Evolutionary conservation across 179 eudicot species (phyloP), one percentile per base, ranked within the genome.

Genomic region (Gypsophila paniculata): DNA sequence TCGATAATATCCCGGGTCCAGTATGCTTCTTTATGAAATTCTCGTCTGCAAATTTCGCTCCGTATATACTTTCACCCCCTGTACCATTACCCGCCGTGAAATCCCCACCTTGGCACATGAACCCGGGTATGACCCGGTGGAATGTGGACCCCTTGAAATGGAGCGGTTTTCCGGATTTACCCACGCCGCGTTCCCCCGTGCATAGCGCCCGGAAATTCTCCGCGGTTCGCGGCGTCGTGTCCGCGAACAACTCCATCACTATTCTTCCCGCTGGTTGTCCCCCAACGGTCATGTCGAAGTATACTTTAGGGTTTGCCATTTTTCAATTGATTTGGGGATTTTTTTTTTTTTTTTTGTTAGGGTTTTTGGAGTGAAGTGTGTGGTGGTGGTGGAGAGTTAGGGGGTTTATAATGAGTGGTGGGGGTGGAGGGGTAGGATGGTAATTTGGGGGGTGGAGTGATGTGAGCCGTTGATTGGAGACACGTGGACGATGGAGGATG

Each of bases 71-170:
- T 67, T 91, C 97, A 2, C 97, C 97, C 0, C 97, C 97, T 19
- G 95, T 91, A 21, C 97, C 97, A 73, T 91, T 89, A 0, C 90
- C 87, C 55, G 77, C 81, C 73, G 97, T 91, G 87, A 91, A 91
- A 6, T 91, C 97, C 0, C 97, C 97, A 0, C 97, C 97, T 71
- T 91, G 97, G 71, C 97, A 91, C 91, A 89, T 87, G 83, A 79
- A 79, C 0, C 71, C 74, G 0, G 96, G 96, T 73, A 90, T 88
- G 68, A 90, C 90, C 5, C 96, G 86, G 80, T 90, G 96, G 81
- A 90, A 90, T n/a, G 17, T 5, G 1, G 96, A 88, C 0, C 93
- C 90, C 68, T 90, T 90, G 89, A 46, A 90, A 80, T 88, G 92
- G 55, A 90, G 79, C 0, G 91, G 91, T 80, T 90, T 90, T 6